These are phyloP conservation scores for Phytophthora palmivora DNA, from an alignment of 352 stramenopile genomes.

Conservation along the genomic window DNA sequence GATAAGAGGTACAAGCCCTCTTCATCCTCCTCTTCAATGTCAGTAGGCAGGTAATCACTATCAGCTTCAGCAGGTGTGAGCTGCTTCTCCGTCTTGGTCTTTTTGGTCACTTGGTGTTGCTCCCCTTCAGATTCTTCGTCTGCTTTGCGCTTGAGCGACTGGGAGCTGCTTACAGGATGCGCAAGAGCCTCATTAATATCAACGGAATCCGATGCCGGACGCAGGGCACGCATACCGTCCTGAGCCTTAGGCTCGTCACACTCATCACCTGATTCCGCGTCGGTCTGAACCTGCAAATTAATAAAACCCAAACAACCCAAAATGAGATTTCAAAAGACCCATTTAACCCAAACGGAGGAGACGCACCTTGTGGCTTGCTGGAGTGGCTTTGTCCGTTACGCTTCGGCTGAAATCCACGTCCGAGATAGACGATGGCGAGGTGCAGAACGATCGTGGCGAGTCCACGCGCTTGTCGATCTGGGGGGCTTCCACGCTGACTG, in stretches of 20 bases:
- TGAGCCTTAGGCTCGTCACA: constrained; percentile 21
- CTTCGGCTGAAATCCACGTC: constrained; percentile 51
- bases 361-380: constrained; percentile 46
- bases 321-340: background rate
- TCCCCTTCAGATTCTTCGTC: constrained; percentile 39
- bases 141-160: constrained; percentile 70
- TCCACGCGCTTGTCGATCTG: constrained; percentile 44
- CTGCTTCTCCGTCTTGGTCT: constrained; percentile 28
- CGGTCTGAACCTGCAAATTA: constrained; percentile 6
- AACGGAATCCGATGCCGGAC: constrained; percentile 42
- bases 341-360: constrained; percentile 3
- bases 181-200: constrained; percentile 84
- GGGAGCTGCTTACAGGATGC: constrained; percentile 65
- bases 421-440: constrained; percentile 72
- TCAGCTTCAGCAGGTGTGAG: constrained; percentile 38
- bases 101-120: constrained; percentile 40
- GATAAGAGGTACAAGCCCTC: background rate
- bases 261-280: constrained; percentile 48
- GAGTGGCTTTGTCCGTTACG: constrained; percentile 7
- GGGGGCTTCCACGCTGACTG: constrained; percentile 9
- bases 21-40: constrained; percentile 41
- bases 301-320: constrained; percentile 9
- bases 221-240: constrained; percentile 48
- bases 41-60: constrained; percentile 50
- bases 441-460: constrained; percentile 46